Percentiles rank a stretch among this genome's conserved stretches.
Evolutionary conservation across 306 rosid genomes (phyloP).

Genomic region (Senna siamea): DNA sequence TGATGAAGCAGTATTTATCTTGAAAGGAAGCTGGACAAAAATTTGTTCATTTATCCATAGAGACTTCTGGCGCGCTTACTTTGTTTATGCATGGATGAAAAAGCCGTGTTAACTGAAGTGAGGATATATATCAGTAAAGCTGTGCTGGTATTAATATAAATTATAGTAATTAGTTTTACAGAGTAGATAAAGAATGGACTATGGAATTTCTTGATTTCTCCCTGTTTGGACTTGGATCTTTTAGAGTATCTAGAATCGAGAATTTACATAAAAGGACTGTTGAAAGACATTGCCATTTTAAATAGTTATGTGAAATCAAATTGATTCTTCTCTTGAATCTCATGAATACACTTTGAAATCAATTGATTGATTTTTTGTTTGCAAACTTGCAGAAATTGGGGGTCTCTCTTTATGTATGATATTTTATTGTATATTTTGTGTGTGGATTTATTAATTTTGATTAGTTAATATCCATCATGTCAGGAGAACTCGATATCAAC

Average conservation of each 20-base stretch:
- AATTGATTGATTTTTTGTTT: not conserved
- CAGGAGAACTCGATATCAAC: constrained; percentile 98
- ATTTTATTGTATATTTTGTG: constrained; percentile 32
- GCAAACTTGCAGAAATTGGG: not conserved
- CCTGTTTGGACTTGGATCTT: constrained; percentile 14
- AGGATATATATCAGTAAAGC: constrained; percentile 7
- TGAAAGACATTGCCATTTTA: constrained; percentile 8
- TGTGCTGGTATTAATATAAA: not conserved
- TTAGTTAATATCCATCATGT: constrained; percentile 43
- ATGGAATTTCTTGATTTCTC: constrained; percentile 12
- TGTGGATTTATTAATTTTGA: constrained; percentile 38
- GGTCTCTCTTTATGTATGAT: constrained; percentile 7
- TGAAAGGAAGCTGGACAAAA: no score
- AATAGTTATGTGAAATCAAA: not conserved
- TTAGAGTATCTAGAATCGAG: constrained; percentile 2
- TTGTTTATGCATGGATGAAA: not conserved
- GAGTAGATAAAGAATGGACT: not conserved
- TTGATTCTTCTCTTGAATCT: not conserved
- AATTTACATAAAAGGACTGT: not conserved
- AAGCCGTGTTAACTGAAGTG: not conserved
- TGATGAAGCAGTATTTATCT: no score
- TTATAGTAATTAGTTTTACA: not conserved
- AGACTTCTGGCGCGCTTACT: not conserved
- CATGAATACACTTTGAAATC: constrained; percentile 6
- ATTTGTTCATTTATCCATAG: not conserved